Conservation (phyloP, 176 grass and related monocot species). For the Triticum dicoccoides region DNA sequence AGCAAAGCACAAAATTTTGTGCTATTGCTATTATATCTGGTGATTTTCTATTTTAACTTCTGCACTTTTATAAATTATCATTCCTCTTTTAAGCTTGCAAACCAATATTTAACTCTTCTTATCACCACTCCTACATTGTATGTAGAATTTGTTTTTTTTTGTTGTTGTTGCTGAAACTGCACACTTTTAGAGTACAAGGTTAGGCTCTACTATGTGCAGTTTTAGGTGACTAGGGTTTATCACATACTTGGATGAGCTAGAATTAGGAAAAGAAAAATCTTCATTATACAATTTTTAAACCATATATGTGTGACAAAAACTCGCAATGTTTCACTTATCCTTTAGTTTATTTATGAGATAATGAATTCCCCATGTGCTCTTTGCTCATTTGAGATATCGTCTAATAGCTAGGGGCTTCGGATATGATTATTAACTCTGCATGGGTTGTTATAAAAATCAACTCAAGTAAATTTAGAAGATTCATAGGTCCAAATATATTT, state of each 20-base stretch:
- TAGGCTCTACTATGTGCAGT: neutral
- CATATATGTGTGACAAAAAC: neutral
- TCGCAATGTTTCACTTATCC: neutral
- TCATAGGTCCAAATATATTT: no score
- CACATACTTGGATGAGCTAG: neutral
- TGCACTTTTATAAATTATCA: neutral
- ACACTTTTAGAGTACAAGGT: neutral
- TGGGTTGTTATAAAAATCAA: no score
- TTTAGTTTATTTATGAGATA: neutral
- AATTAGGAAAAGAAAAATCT: neutral
- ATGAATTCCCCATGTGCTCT: neutral
- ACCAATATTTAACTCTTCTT: neutral
- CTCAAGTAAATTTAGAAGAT: no score
- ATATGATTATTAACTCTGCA: no score
- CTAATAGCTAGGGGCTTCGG: neutral
- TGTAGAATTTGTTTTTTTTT: neutral
- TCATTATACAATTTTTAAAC: neutral
- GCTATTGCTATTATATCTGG: no score
- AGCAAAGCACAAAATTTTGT: no score
- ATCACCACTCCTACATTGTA: neutral
- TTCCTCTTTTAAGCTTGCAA: neutral
- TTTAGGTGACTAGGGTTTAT: neutral
- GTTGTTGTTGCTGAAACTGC: neutral
- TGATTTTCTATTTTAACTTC: no score
- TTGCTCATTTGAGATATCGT: neutral